phyloP scores from a whole-genome alignment of 768 basidiomycete species.

The Suillus hirtellus region DNA sequence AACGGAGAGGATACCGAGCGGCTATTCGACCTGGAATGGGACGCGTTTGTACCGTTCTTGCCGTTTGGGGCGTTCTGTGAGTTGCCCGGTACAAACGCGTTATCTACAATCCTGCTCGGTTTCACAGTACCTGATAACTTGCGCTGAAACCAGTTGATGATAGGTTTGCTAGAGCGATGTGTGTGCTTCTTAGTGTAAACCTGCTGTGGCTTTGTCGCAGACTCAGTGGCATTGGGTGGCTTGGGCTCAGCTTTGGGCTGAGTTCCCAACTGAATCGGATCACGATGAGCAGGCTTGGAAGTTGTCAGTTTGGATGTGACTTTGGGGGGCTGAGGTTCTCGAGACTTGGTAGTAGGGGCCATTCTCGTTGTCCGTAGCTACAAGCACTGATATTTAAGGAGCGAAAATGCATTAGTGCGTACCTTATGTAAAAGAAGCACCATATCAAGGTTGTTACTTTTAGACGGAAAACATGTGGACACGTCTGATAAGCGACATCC shows the following conservation, averaged over 20 bases:
- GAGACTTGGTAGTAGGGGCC: slow-evolving; percentile 17
- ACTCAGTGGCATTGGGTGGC: slow-evolving; percentile 16
- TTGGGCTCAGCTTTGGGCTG: slow-evolving; percentile 22
- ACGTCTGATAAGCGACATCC: background rate
- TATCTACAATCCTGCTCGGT: slow-evolving; percentile 48
- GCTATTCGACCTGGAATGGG: slow-evolving; percentile 24
- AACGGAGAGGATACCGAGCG: slow-evolving; percentile 32
- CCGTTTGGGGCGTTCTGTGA: slow-evolving; percentile 16
- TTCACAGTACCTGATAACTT: slow-evolving; percentile 75
- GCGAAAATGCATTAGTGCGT: background rate
- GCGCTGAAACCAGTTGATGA: slow-evolving; percentile 88
- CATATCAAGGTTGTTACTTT: background rate
- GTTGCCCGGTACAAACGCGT: slow-evolving; percentile 12
- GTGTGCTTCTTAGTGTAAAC: slow-evolving; percentile 56
- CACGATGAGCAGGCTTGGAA: slow-evolving; percentile 1
- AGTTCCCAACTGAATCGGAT: slow-evolving; percentile 6
- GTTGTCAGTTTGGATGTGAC: slow-evolving; percentile 17
- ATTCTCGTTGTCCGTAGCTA: slow-evolving; percentile 14
- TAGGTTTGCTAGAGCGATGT: slow-evolving; percentile 76
- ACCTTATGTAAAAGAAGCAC: slow-evolving; percentile 8
- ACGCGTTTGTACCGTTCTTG: slow-evolving; percentile 16
- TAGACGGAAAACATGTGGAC: background rate
- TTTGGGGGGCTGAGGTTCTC: slow-evolving; percentile 16
- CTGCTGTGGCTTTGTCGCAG: slow-evolving; percentile 33
- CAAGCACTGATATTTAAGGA: slow-evolving; percentile 9